A percentile compares a stretch with the other conserved stretches of the same genome.
phyloP scores from a whole-genome alignment of 768 basidiomycete genomes.

The Lyophyllum semitale region DNA sequence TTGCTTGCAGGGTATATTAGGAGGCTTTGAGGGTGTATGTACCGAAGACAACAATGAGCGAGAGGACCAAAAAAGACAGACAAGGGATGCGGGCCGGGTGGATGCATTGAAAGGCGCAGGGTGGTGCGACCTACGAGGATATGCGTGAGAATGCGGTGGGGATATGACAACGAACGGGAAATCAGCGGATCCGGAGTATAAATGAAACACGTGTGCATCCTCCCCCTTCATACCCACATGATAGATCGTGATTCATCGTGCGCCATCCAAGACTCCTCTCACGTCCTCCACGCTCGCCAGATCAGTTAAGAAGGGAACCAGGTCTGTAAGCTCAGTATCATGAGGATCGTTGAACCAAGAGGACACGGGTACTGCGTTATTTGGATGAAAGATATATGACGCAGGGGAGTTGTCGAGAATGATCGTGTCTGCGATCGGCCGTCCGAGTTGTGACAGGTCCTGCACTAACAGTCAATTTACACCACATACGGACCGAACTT shows the following conservation, averaged over 20 bases:
- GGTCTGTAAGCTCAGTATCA: conserved; percentile 94
- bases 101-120: background rate
- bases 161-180: conserved; percentile 13
- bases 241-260: conserved; percentile 46
- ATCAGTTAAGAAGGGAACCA: conserved; percentile 93
- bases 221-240: conserved; percentile 7
- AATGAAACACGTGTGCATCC: conserved; percentile 14
- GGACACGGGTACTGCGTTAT: conserved; percentile 98
- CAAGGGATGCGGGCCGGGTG: background rate
- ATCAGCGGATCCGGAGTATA: conserved; percentile 14
- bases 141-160: conserved; percentile 5
- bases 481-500: background rate
- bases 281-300: conserved; percentile 85
- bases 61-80: conserved; percentile 17
- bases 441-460: conserved; percentile 97
- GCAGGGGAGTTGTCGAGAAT: conserved; percentile 99
- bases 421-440: conserved; percentile 91
- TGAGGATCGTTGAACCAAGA: conserved; percentile 99
- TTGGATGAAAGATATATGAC: conserved; percentile 98
- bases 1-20: conserved; percentile 30
- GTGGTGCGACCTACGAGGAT: background rate
- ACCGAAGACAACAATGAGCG: conserved; percentile 20
- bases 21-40: conserved; percentile 19
- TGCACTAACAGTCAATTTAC: conserved; percentile 29
- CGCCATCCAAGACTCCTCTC: conserved; percentile 87